A percentile compares a stretch with the other conserved stretches of the same genome.
These are phyloP conservation scores for Jaltomata sinuosa DNA, from an alignment of 257 asterid genomes.

Conservation along the genomic window DNA sequence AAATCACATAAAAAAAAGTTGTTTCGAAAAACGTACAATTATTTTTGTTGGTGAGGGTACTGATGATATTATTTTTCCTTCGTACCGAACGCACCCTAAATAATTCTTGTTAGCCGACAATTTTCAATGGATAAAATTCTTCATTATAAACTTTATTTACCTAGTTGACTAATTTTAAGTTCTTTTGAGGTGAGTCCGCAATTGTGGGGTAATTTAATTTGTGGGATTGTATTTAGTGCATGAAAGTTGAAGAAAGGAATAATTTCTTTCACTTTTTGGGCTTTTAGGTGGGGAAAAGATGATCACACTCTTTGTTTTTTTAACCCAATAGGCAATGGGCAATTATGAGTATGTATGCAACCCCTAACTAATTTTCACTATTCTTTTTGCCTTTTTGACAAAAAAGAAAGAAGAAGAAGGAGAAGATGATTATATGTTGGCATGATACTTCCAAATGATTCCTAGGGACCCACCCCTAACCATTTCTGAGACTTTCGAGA, in stretches of 20 bases:
- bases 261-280: background rate
- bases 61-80: background rate
- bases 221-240: background rate
- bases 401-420: background rate
- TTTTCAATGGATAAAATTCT: background rate
- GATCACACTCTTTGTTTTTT: background rate
- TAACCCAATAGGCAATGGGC: background rate
- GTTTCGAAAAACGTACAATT: background rate
- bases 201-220: constrained; percentile 2
- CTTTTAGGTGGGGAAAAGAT: constrained; percentile 2
- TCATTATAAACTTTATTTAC: background rate
- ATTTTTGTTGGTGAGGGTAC: background rate
- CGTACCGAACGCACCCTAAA: background rate
- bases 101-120: background rate
- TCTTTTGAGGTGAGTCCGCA: background rate
- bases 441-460: background rate
- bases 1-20: background rate
- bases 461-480: background rate
- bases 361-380: background rate
- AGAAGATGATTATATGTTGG: background rate
- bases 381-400: background rate
- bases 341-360: background rate
- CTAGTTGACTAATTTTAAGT: background rate
- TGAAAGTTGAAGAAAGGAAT: constrained; percentile 3
- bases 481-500: background rate